phyloP scores from a whole-genome alignment of 2,329 filamentous ascomycete species.

The Cladosporium sp. region DNA sequence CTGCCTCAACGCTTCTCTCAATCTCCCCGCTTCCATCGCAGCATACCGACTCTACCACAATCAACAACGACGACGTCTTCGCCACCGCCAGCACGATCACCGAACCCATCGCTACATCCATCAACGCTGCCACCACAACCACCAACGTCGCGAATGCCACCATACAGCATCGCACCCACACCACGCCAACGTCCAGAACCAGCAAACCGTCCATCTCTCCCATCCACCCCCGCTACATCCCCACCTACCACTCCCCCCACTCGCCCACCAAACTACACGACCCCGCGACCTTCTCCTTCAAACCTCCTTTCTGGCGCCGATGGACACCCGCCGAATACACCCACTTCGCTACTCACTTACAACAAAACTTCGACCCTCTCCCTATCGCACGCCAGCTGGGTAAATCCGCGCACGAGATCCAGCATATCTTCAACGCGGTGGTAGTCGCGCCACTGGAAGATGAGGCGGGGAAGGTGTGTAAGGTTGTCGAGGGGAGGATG shows the following conservation, averaged over 20 bases:
- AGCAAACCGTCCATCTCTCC: slow-evolving; percentile 1
- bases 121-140: not conserved
- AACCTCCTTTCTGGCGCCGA: slow-evolving; percentile 21
- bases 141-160: not conserved
- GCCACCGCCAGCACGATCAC: no score
- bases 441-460: slow-evolving; percentile 17
- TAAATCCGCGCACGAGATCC: slow-evolving; percentile 22
- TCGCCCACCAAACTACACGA: slow-evolving; percentile 2
- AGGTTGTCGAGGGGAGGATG: slow-evolving; percentile 18
- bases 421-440: slow-evolving; percentile 16
- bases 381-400: slow-evolving; percentile 15
- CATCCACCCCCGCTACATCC: not conserved
- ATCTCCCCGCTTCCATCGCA: no score
- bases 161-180: not conserved
- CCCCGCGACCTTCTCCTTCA: slow-evolving; percentile 19
- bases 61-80: not conserved
- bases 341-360: slow-evolving; percentile 15
- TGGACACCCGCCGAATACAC: slow-evolving; percentile 18
- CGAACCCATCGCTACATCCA: not conserved
- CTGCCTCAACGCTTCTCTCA: not conserved
- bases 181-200: not conserved
- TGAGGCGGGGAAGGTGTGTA: slow-evolving; percentile 15
- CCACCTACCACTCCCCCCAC: slow-evolving; percentile 1
- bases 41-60: not conserved
- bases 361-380: slow-evolving; percentile 16